Base-by-base conservation (phyloP, 345 rosid genomes). In the Sonneratia caseolaris region DNA sequence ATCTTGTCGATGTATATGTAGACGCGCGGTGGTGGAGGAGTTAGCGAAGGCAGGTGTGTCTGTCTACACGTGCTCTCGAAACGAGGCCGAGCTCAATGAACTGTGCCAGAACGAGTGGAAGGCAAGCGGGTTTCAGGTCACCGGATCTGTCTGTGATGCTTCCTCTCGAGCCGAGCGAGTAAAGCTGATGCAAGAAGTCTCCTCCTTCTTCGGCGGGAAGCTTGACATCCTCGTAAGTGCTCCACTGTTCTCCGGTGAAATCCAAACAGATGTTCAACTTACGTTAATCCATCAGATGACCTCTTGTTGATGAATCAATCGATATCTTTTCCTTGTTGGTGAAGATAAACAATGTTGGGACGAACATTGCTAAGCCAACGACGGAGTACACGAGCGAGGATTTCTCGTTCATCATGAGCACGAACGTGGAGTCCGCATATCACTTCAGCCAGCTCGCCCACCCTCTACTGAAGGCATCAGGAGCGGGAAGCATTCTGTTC, bases 41-140 rank as follows among this genome's bases (percentile, higher is more conserved):
- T 38, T 71, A 16, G 74, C 74, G 12, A 19, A 6, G 8, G 8
- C 62, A 5, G 96, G 97, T 32, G 91, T 90, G 3, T 73, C 53
- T n/a, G 87, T 89, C 27, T 86, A 89, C 69, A 89, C 91, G 12
- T 92, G 96, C 77, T 87, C 90, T 2, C 70, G 89, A 71, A 78
- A 77, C 57, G 87, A 88, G 80, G 64, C 79, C 37, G 85, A 82
- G 79, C 80, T 92, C 24, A 76, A 45, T 16, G 59, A 69, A 21
- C 16, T 53, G 40, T 45, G 71, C 57, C 37, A 37, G 21, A 40
- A 69, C 5, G 59, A 43, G 19, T 69, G 59, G 55, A 69, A 48
- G 49, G 45, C 37, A 1, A 69, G 47, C 36, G 59, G 59, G 5
- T 22, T 45, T 27, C 19, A 10, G 38, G 71, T 69, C 12, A 24